Evolutionary conservation across 2,329 filamentous ascomycete genomes (phyloP), one percentile per base, ranked within the genome.

Genomic region (Claviceps monticola): DNA sequence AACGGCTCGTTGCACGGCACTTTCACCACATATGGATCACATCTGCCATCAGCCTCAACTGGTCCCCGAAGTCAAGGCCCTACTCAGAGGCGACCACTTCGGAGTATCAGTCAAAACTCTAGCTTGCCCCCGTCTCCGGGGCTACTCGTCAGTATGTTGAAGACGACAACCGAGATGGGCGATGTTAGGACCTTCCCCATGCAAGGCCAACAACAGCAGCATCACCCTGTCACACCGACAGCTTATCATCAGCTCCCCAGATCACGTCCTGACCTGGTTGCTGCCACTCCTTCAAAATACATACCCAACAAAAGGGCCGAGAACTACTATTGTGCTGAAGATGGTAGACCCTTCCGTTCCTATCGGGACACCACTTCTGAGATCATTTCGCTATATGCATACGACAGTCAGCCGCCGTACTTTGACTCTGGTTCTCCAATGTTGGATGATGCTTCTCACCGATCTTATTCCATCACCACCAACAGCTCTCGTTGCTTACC

Each of bases 121-220:
- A 61, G 62, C 29, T 64, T 74, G 49, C 67, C 74, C 14, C 68
- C 65, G 46, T 75, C 69, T 1, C 75, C 78, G 0, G 76, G 74
- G 5, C 75, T 75, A 2, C 65, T 82, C n/a, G 74, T 80, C 57
- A 75, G 78, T 61, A 82, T 83, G 80, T 68, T 83, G 53, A 83
- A 78, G 65, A 83, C 75, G 3, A 82, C 77, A 1, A 83, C 79
- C 1, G 80, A 83, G 60, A 81, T 79, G 8, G 79, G 80, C n/a
- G 78, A 83, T 57, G 79, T 81, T 56, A 79, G 78, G 4, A 65
- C 76, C 48, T 82, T 82, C 61, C 79, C 75, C 49, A 78, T 80
- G 57, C 71, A 58, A 38, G 57, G 59, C 3, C 50, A 55, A 39
- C 29, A 34, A 34, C 29, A 34, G 29, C 29, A 34, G 29, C 29